Evolutionary conservation across 169 alveolate species (phyloP).

Genomic region (Plasmodium gallinaceum): DNA sequence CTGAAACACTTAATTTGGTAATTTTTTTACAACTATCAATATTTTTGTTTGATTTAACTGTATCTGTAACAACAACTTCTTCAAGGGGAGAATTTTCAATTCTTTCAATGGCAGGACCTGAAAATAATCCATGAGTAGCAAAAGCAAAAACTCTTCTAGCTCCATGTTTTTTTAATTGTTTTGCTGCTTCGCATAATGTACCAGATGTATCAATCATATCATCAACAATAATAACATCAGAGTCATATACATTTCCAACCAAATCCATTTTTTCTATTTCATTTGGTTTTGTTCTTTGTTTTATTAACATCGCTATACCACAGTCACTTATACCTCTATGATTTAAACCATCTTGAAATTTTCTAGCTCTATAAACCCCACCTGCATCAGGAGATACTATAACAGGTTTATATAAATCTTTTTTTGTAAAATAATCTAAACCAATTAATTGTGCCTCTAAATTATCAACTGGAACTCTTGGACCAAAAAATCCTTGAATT

Average conservation of each 20-base stretch:
- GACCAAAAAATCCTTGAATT: slow-evolving; percentile 95
- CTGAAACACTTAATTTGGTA: slow-evolving; percentile 81
- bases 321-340: slow-evolving; percentile 75
- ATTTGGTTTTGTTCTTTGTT: slow-evolving; percentile 89
- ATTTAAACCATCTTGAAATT: slow-evolving; percentile 75
- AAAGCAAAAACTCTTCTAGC: slow-evolving; percentile 96
- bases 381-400: slow-evolving; percentile 98
- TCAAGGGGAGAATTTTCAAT: slow-evolving; percentile 90
- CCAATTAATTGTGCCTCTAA: slow-evolving; percentile 92
- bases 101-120: slow-evolving; percentile 92
- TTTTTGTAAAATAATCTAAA: slow-evolving; percentile 85
- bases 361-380: slow-evolving; percentile 79
- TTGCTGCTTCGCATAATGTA: slow-evolving; percentile 97
- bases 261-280: slow-evolving; percentile 93
- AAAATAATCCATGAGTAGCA: slow-evolving; percentile 96
- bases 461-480: slow-evolving; percentile 95
- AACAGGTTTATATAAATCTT: slow-evolving; percentile 88
- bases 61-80: slow-evolving; percentile 93
- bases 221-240: slow-evolving; percentile 95
- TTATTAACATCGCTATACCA: slow-evolving; percentile 90
- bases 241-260: slow-evolving; percentile 95
- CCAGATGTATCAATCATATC: slow-evolving; percentile 99
- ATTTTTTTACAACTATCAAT: slow-evolving; percentile 83
- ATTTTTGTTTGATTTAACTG: slow-evolving; percentile 84
- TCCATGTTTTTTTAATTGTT: slow-evolving; percentile 91